Conservation (phyloP, 1,284 basidiomycete genomes). For the Lentinula novae-zelandiae region DNA sequence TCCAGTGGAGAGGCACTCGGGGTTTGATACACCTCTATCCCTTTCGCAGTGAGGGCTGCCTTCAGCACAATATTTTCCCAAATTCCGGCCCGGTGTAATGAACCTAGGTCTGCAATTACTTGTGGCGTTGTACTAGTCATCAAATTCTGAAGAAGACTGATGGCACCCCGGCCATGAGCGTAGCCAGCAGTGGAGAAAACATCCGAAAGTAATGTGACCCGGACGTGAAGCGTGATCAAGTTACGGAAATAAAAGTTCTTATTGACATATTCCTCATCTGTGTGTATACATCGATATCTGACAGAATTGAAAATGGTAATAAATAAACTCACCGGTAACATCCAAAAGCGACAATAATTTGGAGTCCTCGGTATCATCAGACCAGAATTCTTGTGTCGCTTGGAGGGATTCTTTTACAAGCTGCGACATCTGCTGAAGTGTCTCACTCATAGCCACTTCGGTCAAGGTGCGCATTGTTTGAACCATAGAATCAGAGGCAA, state of each 20-base stretch:
- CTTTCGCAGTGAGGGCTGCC: slow-evolving; percentile 48
- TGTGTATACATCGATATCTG: slow-evolving; percentile 2
- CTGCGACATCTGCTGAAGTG: slow-evolving; percentile 69
- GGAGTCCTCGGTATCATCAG: slow-evolving; percentile 45
- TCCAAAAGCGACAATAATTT: slow-evolving; percentile 63
- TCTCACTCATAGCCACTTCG: slow-evolving; percentile 79
- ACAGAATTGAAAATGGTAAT: slow-evolving; percentile 10
- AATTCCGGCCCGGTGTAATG: slow-evolving; percentile 78
- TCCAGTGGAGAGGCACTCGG: slow-evolving; percentile 40
- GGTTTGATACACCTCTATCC: slow-evolving; percentile 40
- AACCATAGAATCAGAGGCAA: slow-evolving; percentile 81
- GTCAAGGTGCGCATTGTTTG: slow-evolving; percentile 87
- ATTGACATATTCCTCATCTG: slow-evolving; percentile 43
- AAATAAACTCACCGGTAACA: slow-evolving; percentile 36
- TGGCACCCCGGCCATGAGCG: slow-evolving; percentile 76
- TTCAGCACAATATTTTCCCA: slow-evolving; percentile 88
- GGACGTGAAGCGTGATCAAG: slow-evolving; percentile 76
- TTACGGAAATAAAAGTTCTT: slow-evolving; percentile 73
- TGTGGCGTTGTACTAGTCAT: slow-evolving; percentile 61
- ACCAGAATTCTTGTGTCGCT: slow-evolving; percentile 75
- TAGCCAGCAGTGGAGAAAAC: slow-evolving; percentile 86
- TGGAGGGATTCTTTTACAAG: slow-evolving; percentile 72
- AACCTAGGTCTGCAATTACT: slow-evolving; percentile 74
- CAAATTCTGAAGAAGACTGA: slow-evolving; percentile 74
- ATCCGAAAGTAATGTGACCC: slow-evolving; percentile 83